phyloP scores from a whole-genome alignment of 495 filamentous ascomycete genomes.

The Hypoxylon trugodes region DNA sequence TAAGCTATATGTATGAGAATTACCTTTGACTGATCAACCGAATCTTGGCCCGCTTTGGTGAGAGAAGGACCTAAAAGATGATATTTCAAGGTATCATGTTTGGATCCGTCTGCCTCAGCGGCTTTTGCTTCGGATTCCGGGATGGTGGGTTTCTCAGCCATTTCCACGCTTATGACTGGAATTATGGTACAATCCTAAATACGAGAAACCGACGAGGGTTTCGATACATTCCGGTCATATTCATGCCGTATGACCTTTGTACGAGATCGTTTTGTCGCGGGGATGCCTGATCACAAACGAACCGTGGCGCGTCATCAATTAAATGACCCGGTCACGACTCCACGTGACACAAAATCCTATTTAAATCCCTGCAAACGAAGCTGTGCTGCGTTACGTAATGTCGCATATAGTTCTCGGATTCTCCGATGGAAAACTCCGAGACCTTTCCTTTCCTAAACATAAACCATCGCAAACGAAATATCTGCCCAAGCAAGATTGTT shows the following conservation, averaged over 20 bases:
- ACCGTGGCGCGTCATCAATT: background rate
- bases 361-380: no score
- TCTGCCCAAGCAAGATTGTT: no score
- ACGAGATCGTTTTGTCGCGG: background rate
- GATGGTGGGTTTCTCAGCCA: constrained; percentile 1
- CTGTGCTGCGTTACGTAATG: no score
- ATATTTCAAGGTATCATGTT: constrained; percentile 62
- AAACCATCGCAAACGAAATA: no score
- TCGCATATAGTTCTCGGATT: no score
- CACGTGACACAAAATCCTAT: constrained; percentile 3
- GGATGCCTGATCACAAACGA: background rate
- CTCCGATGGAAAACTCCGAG: no score
- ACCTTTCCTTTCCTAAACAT: no score
- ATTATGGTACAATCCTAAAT: background rate
- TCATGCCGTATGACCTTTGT: background rate
- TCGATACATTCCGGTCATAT: constrained; percentile 9
- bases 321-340: background rate
- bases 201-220: background rate
- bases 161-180: constrained; percentile 6
- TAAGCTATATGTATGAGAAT: background rate
- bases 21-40: constrained; percentile 90
- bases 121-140: constrained; percentile 3
- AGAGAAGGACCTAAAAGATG: constrained; percentile 89
- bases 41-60: constrained; percentile 92
- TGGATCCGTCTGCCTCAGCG: constrained; percentile 12